Base-by-base conservation (phyloP, 1,284 basidiomycete genomes). In the Heterobasidion occidentale region DNA sequence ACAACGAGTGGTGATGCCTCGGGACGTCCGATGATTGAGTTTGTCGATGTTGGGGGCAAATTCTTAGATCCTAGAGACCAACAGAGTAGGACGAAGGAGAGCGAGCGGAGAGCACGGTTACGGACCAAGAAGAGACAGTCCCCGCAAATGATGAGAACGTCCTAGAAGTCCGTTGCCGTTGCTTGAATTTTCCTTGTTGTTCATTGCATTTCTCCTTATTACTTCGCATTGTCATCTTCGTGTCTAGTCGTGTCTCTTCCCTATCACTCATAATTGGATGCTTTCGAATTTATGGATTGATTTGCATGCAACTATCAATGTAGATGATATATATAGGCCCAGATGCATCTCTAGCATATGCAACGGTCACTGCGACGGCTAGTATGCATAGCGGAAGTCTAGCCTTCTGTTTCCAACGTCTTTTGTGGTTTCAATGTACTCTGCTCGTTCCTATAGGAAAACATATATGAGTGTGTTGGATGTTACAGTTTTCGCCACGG, bases 11-110 rank as follows among this genome's bases (percentile, higher is more conserved):
- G 56, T n/a, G 56, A 60, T n/a, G 60, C 70, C 38, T 59, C 64
- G 6, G 78, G 78, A 19, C 77, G 81, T 46, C 75, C 83, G 12
- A 64, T 76, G 1, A 72, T 86, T 46, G 76, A 77, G 62, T 88
- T 90, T 62, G 70, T 84, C 15, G 87, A 90, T 63, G 79, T 89
- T 7, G 87, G 87, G 1, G 78, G 78, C 44, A 79, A 82, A 63
- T 89, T 85, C 64, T 65, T 89, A 52, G 76, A 88, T 55, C 69
- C 77, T 15, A 74, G 77, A 47, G 80, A 81, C 54, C 75, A 74
- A 11, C 60, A 75, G 52, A 74, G 75, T 57, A 75, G 84, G 48
- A 72, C 78, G 49, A 73, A 74, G 33, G 72, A 42, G n/a, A 42
- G 38, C 7, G 38, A 42, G 38, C 38, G 38, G 38, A 42, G 38